phyloP scores from a whole-genome alignment of 2,329 filamentous ascomycete genomes.

The Cordyceps militaris region DNA sequence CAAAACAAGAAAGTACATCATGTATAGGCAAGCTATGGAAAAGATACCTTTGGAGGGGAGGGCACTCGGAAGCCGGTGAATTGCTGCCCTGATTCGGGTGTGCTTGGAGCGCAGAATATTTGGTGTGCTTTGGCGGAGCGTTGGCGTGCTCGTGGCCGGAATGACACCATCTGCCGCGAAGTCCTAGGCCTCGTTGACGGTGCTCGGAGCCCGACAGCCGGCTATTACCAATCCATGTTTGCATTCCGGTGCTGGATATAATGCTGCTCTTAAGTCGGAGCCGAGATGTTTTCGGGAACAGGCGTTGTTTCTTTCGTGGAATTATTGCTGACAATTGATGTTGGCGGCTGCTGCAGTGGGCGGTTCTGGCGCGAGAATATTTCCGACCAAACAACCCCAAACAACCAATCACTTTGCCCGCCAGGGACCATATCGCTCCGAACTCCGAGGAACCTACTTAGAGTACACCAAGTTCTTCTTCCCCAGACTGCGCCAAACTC shows the following conservation, averaged over 20 bases:
- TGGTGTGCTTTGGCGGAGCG: conserved; percentile 9
- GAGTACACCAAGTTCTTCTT: neutral
- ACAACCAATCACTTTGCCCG: neutral
- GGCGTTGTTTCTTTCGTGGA: neutral
- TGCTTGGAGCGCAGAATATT: neutral
- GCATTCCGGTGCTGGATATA: neutral
- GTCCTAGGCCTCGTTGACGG: neutral
- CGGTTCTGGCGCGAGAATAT: neutral
- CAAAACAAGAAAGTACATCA: neutral
- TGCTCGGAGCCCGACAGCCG: conserved; percentile 11
- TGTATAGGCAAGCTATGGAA: neutral
- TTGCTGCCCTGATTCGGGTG: neutral
- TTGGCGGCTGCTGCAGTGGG: neutral
- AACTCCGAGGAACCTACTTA: neutral
- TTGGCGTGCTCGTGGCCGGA: conserved; percentile 10
- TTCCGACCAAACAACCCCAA: too few species aligned
- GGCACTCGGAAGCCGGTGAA: conserved; percentile 6
- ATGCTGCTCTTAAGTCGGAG: neutral
- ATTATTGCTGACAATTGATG: neutral
- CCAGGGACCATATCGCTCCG: neutral
- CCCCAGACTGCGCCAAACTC: neutral
- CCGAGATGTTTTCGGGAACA: neutral
- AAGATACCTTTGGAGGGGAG: neutral
- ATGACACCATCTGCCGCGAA: conserved; percentile 8
- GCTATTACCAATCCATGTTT: neutral